Conservation (phyloP, 2,329 filamentous ascomycete species). For the Venturia oleaginea region DNA sequence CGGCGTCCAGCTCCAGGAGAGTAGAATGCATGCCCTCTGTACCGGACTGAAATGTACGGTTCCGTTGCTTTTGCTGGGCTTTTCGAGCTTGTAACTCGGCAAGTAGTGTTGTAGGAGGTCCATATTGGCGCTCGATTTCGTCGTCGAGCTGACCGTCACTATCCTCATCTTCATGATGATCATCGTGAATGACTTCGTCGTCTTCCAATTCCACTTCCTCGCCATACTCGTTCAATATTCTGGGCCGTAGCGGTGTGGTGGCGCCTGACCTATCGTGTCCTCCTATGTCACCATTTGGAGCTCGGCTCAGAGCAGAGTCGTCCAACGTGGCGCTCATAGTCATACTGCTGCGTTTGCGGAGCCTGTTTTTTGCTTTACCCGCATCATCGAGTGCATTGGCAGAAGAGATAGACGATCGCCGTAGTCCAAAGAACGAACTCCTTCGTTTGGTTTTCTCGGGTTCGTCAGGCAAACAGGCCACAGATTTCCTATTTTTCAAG, state of each 20-base stretch:
- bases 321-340: conserved; percentile 19
- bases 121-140: conserved; percentile 44
- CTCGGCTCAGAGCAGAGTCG: conserved; percentile 13
- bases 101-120: conserved; percentile 78
- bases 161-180: conserved; percentile 35
- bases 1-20: conserved; percentile 79
- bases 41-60: conserved; percentile 53
- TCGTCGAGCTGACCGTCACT: conserved; percentile 34
- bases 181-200: conserved; percentile 25
- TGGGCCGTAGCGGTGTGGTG: background rate
- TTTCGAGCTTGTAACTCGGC: conserved; percentile 90
- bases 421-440: conserved; percentile 14
- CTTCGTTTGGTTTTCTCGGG: conserved; percentile 6
- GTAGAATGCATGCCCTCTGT: conserved; percentile 85
- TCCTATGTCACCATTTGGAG: conserved; percentile 11
- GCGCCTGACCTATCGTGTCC: background rate
- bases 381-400: conserved; percentile 19
- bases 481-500: conserved; percentile 1
- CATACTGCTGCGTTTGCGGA: conserved; percentile 31
- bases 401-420: conserved; percentile 21
- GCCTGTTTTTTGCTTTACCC: conserved; percentile 29
- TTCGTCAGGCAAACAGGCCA: background rate
- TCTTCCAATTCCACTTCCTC: conserved; percentile 19
- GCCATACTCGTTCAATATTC: conserved; percentile 4
- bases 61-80: conserved; percentile 74